Evolutionary conservation across 2,329 filamentous ascomycete genomes (phyloP).

Genomic region (Diaporthe batatas): DNA sequence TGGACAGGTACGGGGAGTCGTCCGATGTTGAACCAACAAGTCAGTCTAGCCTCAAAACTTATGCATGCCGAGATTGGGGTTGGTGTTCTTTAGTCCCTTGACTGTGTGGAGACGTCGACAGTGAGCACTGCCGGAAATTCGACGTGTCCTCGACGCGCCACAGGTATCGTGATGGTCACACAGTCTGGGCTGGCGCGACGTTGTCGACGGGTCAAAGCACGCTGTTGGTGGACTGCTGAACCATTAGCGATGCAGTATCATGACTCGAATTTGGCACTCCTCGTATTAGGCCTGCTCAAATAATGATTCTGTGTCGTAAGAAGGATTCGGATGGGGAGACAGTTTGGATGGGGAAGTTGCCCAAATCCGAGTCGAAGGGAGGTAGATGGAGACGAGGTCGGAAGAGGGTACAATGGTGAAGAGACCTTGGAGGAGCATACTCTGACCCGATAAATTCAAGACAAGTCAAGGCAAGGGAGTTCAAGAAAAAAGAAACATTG

Average conservation of each 20-base stretch:
- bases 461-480: too few species aligned
- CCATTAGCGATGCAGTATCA: too few species aligned
- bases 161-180: neutral
- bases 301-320: too few species aligned
- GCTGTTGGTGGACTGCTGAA: neutral
- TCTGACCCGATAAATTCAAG: too few species aligned
- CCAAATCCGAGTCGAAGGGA: neutral
- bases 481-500: neutral
- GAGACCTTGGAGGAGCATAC: too few species aligned
- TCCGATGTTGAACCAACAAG: neutral
- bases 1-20: constrained; percentile 1
- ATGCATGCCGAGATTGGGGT: neutral
- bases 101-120: neutral
- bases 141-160: neutral
- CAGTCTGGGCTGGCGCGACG: neutral
- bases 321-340: neutral
- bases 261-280: neutral
- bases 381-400: neutral
- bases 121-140: neutral
- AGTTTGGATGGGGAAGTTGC: too few species aligned
- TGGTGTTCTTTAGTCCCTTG: neutral
- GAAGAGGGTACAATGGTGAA: too few species aligned
- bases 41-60: constrained; percentile 12
- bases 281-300: too few species aligned
- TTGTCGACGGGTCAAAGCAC: too few species aligned